Conservation (phyloP, 495 filamentous ascomycete genomes). For the Xanthoparmelia taractica region DNA sequence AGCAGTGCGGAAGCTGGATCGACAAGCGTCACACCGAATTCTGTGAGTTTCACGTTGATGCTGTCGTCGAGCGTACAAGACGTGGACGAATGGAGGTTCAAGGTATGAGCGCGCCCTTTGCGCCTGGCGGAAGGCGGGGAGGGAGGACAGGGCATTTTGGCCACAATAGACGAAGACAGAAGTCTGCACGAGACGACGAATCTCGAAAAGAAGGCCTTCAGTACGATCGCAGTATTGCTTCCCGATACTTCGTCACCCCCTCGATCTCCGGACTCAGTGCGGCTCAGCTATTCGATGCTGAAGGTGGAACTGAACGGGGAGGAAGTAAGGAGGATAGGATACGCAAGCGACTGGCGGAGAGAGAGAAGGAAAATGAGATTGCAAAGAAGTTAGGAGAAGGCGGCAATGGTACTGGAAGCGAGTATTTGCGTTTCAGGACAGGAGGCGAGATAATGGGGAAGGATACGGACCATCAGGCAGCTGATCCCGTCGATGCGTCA, state of each 20-base stretch:
- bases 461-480: constrained; percentile 5
- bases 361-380: constrained; percentile 76
- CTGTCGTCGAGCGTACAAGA: constrained; percentile 63
- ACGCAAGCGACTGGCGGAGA: constrained; percentile 58
- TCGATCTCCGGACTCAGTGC: constrained; percentile 39
- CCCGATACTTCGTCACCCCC: constrained; percentile 49
- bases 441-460: constrained; percentile 8
- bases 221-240: constrained; percentile 54
- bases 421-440: constrained; percentile 59
- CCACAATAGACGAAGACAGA: constrained; percentile 33
- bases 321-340: constrained; percentile 57
- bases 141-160: constrained; percentile 42
- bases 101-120: constrained; percentile 37
- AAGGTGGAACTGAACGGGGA: constrained; percentile 46
- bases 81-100: constrained; percentile 75
- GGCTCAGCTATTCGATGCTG: constrained; percentile 61
- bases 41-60: constrained; percentile 87
- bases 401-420: constrained; percentile 61
- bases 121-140: constrained; percentile 39
- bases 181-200: constrained; percentile 25
- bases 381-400: constrained; percentile 57
- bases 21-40: constrained; percentile 80
- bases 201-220: constrained; percentile 41
- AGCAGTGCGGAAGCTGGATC: constrained; percentile 74
- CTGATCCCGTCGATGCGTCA: constrained; percentile 34